Evolutionary conservation across 2,329 filamentous ascomycete species (phyloP), one percentile per base, ranked within the genome.

Genomic region (Hypoxylon sp.): DNA sequence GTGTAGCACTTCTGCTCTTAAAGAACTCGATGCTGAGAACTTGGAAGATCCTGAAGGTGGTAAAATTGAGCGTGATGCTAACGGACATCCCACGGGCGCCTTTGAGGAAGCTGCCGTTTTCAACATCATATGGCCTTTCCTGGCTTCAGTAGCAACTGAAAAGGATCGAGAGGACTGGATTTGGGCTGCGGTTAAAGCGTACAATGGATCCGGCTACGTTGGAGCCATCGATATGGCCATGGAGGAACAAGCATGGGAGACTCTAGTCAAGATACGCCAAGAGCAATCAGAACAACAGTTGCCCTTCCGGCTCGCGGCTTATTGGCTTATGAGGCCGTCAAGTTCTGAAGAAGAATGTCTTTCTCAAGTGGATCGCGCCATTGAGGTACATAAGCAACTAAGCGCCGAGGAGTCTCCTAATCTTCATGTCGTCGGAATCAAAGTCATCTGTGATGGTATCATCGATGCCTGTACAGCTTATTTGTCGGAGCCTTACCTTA

Each of bases 391-490:
- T 17, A 73, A 71, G 26, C 48, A 67, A 19, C 51, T 73, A 1
- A 51, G 57, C 31, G 64, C 63, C 17, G 59, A 67, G 10, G 63
- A 73, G 33, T 80, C 78, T 1, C 80, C 81, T 0, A 76, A 26
- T 80, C 83, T 10, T 80, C 85, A 86, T 17, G 76, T 91, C 13
- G 83, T 87, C 0, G 88, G 88, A 1, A 83, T 90, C 74, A 90
- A 91, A 74, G 75, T 90, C 14, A 88, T 90, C 42, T 87, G 85
- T 73, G 88, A 90, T 65, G 88, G 88, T 6, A 86, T 88, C 35
- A 82, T 90, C 44, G 88, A 91, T 67, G 86, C 86, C 1, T 91
- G 88, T 76, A 90, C 88, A 1, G 88, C 88, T 0, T 86, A 85
- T 0, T 77, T 90, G 2, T 80, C 81, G 0, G 83, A 88, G 71